phyloP scores from a whole-genome alignment of 768 basidiomycete species.

The Termitomyces heimii region DNA sequence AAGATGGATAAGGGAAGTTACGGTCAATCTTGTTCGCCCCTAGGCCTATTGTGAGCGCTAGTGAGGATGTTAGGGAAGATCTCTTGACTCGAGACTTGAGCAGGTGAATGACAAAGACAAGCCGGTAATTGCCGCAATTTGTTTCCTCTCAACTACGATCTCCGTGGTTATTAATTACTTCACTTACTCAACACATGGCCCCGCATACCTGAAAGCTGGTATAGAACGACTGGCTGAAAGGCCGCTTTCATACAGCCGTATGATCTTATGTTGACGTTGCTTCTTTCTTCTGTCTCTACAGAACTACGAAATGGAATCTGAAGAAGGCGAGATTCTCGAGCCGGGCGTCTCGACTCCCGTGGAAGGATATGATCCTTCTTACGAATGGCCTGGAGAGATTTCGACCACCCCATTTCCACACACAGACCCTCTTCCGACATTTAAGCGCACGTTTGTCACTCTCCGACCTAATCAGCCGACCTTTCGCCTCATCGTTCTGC shows the following conservation, averaged over 20 bases:
- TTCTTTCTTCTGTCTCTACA: slow-evolving; percentile 4
- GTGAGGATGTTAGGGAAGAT: background rate
- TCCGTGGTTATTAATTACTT: background rate
- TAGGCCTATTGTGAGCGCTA: background rate
- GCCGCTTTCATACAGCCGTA: background rate
- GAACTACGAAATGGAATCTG: slow-evolving; percentile 13
- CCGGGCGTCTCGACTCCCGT: slow-evolving; percentile 8
- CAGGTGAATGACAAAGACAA: background rate
- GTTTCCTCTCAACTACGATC: background rate
- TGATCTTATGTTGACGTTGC: slow-evolving; percentile 1
- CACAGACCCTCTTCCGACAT: slow-evolving; percentile 2
- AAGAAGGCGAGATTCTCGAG: slow-evolving; percentile 26
- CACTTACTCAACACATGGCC: background rate
- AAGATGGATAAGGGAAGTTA: background rate
- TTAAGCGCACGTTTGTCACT: slow-evolving; percentile 6
- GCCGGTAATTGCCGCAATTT: slow-evolving; percentile 5
- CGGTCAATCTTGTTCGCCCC: background rate
- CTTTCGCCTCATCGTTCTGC: slow-evolving; percentile 47
- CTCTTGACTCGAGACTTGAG: background rate
- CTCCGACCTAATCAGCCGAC: slow-evolving; percentile 22
- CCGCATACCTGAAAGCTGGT: slow-evolving; percentile 2
- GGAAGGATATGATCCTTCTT: slow-evolving; percentile 40
- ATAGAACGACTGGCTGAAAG: background rate
- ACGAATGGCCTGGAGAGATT: slow-evolving; percentile 55
- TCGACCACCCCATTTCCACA: slow-evolving; percentile 1